Conservation (phyloP, 495 filamentous ascomycete genomes). For the Neohortaea acidophila region DNA sequence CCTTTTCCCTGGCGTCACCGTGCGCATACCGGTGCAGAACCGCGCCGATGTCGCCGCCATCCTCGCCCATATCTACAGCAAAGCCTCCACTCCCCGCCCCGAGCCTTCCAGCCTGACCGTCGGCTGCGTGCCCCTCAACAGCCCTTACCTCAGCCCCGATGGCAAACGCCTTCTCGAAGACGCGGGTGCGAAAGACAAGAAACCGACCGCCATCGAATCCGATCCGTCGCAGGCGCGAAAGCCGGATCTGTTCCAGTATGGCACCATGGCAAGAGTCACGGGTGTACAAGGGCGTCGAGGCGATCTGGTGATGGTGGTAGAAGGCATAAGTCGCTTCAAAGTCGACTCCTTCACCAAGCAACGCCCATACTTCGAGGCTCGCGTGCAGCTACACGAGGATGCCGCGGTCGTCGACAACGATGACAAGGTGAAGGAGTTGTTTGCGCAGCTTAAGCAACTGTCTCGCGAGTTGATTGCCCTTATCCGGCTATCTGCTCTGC, state of each 20-base stretch:
- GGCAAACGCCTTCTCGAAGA: conserved; percentile 55
- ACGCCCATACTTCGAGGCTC: conserved; percentile 72
- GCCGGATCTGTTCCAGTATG: conserved; percentile 60
- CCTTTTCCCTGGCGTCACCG: conserved; percentile 63
- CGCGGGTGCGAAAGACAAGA: conserved; percentile 30
- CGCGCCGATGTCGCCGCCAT: conserved; percentile 72
- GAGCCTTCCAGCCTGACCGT: conserved; percentile 54
- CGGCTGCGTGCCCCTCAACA: conserved; percentile 67
- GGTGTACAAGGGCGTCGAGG: conserved; percentile 66
- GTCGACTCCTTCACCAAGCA: conserved; percentile 62
- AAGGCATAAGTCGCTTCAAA: conserved; percentile 64
- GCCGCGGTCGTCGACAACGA: conserved; percentile 32
- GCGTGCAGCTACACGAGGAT: conserved; percentile 48
- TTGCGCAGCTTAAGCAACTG: conserved; percentile 63
- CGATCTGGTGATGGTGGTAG: conserved; percentile 68
- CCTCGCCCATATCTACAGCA: conserved; percentile 58
- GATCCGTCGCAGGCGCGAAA: conserved; percentile 47
- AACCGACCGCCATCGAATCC: conserved; percentile 29
- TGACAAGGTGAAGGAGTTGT: conserved; percentile 49
- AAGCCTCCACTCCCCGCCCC: conserved; percentile 44
- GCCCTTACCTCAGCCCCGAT: conserved; percentile 48
- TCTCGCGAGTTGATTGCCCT: conserved; percentile 70
- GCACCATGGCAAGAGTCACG: conserved; percentile 65
- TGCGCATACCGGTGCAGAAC: conserved; percentile 60
- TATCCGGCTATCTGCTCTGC: conserved; percentile 57